Conservation (phyloP, 371 early-diverging fungal species). For the Mitosporidium daphniae region DNA sequence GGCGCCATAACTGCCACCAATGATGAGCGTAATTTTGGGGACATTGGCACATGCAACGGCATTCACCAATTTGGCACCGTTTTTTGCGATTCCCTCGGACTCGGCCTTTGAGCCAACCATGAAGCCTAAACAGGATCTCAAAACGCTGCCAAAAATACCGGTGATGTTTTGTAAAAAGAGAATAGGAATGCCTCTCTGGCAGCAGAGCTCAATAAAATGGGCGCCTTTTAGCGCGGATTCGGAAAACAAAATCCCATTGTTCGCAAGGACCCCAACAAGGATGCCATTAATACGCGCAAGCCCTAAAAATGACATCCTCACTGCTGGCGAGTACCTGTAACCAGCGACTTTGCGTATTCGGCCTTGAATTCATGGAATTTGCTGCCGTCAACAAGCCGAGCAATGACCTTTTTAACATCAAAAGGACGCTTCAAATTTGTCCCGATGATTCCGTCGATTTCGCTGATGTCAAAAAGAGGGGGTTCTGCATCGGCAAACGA, state of each 20-base stretch:
- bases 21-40: conserved; percentile 63
- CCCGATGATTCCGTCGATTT: conserved; percentile 74
- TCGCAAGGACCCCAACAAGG: conserved; percentile 80
- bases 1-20: conserved; percentile 43
- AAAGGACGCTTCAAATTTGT: conserved; percentile 57
- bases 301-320: conserved; percentile 12
- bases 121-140: conserved; percentile 15
- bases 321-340: conserved; percentile 12
- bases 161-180: conserved; percentile 83
- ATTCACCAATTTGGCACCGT: conserved; percentile 81
- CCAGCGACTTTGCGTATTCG: conserved; percentile 50
- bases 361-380: conserved; percentile 74
- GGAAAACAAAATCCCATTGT: conserved; percentile 77
- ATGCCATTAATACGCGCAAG: conserved; percentile 64
- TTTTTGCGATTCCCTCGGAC: conserved; percentile 68
- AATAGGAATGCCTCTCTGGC: conserved; percentile 55
- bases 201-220: conserved; percentile 77
- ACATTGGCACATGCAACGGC: conserved; percentile 73
- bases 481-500: no score
- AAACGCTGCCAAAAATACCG: conserved; percentile 10
- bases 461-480: conserved; percentile 41
- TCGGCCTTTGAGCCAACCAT: conserved; percentile 87
- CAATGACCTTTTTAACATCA: conserved; percentile 62
- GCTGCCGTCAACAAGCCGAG: conserved; percentile 71
- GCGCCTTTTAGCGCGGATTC: conserved; percentile 81